Evolutionary conservation across 116 monocot genomes (phyloP).

Genomic region (Zostera marina): DNA sequence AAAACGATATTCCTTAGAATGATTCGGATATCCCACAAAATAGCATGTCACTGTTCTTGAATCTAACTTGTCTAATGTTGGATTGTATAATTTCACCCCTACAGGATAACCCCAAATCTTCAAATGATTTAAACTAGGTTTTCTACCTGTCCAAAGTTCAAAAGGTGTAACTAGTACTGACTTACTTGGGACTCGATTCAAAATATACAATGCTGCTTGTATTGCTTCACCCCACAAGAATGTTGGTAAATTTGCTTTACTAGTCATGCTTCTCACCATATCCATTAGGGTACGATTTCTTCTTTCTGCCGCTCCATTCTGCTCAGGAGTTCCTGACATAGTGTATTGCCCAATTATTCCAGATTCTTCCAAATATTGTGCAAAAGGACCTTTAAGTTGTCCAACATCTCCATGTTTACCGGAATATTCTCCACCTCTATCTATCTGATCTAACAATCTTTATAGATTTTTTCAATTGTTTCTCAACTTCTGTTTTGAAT

Average conservation of each 20-base stretch:
- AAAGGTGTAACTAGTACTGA: neutral
- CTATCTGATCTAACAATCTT: slow-evolving; percentile 8
- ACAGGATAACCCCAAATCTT: too few species aligned
- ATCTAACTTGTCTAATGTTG: too few species aligned
- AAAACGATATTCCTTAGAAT: neutral
- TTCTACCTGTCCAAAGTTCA: neutral
- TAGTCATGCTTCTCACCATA: slow-evolving; percentile 1
- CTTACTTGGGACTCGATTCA: slow-evolving; percentile 1
- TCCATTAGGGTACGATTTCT: slow-evolving; percentile 2
- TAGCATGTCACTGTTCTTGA: too few species aligned
- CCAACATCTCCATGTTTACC: slow-evolving; percentile 1
- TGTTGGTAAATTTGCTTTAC: neutral
- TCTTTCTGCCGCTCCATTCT: slow-evolving; percentile 5
- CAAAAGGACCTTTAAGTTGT: neutral
- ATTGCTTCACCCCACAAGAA: slow-evolving; percentile 5
- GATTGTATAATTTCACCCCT: too few species aligned
- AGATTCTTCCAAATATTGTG: neutral
- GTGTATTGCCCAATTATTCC: slow-evolving; percentile 4
- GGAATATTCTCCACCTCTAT: slow-evolving; percentile 7
- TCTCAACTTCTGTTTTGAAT: too few species aligned
- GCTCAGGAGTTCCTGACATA: neutral
- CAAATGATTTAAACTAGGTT: too few species aligned
- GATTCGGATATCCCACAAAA: slow-evolving; percentile 1
- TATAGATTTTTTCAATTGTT: slow-evolving; percentile 8
- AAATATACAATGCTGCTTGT: neutral